These are phyloP conservation scores for Selenicereus undatus DNA, from an alignment of 148 eudicot genomes.

Conservation along the genomic window DNA sequence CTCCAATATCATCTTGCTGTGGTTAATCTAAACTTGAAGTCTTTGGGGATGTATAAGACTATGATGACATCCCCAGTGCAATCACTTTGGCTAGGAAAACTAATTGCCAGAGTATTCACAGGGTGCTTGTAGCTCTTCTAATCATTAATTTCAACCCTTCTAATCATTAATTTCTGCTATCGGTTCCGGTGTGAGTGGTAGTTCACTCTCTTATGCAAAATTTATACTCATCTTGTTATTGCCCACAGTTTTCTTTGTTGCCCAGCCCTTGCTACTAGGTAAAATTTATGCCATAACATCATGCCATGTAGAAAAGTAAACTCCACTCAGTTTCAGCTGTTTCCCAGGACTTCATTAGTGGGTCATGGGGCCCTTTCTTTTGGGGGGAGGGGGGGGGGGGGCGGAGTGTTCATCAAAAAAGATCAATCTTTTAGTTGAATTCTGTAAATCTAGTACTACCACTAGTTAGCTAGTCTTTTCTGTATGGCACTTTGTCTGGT, in stretches of 20 bases:
- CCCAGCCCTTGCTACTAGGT: constrained; percentile 10
- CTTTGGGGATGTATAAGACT: constrained; percentile 4
- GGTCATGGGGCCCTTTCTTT: not conserved
- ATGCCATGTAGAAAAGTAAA: constrained; percentile 19
- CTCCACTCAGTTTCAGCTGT: not conserved
- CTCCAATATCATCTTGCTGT: constrained; percentile 82
- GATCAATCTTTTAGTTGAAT: not conserved
- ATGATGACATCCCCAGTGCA: not conserved
- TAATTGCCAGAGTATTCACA: constrained; percentile 23
- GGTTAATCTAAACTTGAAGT: constrained; percentile 36
- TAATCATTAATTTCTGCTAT: constrained; percentile 32
- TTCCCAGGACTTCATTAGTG: constrained; percentile 8
- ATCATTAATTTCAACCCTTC: constrained; percentile 31
- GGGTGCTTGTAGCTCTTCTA: constrained; percentile 35
- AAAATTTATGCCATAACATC: not conserved
- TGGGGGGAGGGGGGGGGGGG: too few relatives aligned
- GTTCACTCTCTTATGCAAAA: constrained; percentile 19
- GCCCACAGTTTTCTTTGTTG: not conserved
- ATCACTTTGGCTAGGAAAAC: constrained; percentile 23
- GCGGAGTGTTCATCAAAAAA: constrained; percentile 5
- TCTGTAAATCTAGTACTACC: not conserved
- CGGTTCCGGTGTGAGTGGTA: constrained; percentile 22
- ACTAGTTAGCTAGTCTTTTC: not conserved
- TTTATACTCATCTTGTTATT: constrained; percentile 16
- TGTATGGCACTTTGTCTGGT: not conserved